Conservation (phyloP, 352 stramenopile genomes). For the Phytophthora cactorum region DNA sequence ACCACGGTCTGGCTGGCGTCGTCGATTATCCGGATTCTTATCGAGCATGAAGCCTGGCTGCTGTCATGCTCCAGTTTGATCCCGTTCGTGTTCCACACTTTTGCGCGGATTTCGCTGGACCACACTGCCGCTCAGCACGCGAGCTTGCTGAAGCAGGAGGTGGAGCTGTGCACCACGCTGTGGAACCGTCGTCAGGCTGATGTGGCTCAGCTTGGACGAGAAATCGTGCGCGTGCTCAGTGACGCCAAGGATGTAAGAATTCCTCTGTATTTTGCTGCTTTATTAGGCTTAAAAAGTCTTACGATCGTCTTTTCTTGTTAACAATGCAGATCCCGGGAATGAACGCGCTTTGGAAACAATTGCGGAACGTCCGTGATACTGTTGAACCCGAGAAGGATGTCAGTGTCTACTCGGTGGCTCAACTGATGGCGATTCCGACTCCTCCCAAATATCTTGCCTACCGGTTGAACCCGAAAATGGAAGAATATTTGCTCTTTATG, state of each 20-base stretch:
- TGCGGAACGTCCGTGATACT: conserved; percentile 68
- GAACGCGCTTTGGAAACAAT: conserved; percentile 82
- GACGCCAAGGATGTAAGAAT: conserved; percentile 79
- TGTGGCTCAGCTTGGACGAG: conserved; percentile 72
- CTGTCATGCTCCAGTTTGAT: conserved; percentile 76
- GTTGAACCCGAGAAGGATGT: conserved; percentile 51
- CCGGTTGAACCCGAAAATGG: conserved; percentile 85
- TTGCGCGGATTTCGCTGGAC: conserved; percentile 74
- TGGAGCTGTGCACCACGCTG: conserved; percentile 75
- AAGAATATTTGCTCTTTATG: conserved; percentile 88
- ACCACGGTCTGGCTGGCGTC: conserved; percentile 82
- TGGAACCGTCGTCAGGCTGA: conserved; percentile 76
- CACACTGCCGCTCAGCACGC: conserved; percentile 60
- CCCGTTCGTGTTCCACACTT: conserved; percentile 85
- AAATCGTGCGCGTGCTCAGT: conserved; percentile 81
- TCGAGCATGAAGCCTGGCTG: conserved; percentile 82
- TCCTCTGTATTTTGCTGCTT: neutral
- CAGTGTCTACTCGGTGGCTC: conserved; percentile 63
- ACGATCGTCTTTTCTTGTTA: conserved; percentile 15
- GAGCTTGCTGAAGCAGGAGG: conserved; percentile 76
- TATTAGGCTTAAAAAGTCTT: neutral
- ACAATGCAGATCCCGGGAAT: conserved; percentile 71
- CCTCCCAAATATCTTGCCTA: conserved; percentile 82
- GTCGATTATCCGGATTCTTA: conserved; percentile 78
- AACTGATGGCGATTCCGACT: conserved; percentile 77